Conservation (phyloP, 371 early-diverging fungal genomes). For the Syncephalastrum sp. region DNA sequence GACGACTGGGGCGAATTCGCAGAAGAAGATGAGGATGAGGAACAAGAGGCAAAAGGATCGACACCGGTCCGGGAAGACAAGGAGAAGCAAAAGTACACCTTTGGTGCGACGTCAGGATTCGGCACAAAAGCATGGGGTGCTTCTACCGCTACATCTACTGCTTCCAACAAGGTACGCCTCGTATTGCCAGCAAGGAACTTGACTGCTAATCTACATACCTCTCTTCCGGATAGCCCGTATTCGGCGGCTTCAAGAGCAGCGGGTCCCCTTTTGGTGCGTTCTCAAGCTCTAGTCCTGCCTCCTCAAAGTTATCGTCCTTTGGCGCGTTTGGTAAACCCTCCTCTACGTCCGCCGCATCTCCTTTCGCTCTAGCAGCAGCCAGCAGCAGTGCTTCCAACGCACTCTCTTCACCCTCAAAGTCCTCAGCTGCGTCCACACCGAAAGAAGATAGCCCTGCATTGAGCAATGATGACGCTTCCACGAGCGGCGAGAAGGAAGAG, state of each 20-base stretch:
- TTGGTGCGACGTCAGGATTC: constrained; percentile 49
- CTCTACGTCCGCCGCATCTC: constrained; percentile 27
- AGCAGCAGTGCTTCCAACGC: constrained; percentile 21
- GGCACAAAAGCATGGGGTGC: constrained; percentile 41
- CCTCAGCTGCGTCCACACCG: not conserved
- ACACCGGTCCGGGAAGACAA: constrained; percentile 1
- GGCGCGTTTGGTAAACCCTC: constrained; percentile 34
- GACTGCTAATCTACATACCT: not conserved
- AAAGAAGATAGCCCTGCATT: constrained; percentile 3
- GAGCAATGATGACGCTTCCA: constrained; percentile 9
- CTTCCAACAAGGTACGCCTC: constrained; percentile 31
- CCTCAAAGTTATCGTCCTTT: constrained; percentile 24
- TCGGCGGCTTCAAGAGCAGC: constrained; percentile 30
- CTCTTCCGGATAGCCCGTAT: constrained; percentile 13
- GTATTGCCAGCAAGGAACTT: not conserved
- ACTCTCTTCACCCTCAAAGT: constrained; percentile 12
- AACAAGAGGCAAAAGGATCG: constrained; percentile 9
- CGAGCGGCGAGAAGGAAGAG: constrained; percentile 10
- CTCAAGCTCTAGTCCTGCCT: constrained; percentile 5
- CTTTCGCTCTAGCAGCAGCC: constrained; percentile 39
- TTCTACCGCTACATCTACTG: constrained; percentile 6
- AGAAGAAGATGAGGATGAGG: constrained; percentile 31
- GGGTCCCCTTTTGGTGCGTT: constrained; percentile 7
- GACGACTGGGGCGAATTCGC: constrained; percentile 51
- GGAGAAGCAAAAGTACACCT: constrained; percentile 41